phyloP scores from a whole-genome alignment of 2,329 filamentous ascomycete species.

The Beauveria varroae region DNA sequence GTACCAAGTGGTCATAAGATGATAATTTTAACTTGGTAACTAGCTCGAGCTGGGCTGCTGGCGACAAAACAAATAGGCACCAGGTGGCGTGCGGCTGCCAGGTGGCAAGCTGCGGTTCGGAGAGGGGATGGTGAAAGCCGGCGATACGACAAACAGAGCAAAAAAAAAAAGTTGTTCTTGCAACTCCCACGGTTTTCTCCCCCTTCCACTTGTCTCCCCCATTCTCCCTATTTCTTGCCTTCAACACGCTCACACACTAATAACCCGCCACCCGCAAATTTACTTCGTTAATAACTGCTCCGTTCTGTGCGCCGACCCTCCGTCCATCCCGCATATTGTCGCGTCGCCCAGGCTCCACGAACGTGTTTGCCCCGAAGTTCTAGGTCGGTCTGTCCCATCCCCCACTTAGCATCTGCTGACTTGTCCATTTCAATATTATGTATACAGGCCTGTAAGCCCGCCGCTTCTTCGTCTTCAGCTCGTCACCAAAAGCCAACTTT shows the following conservation, averaged over 20 bases:
- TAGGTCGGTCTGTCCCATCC: not conserved
- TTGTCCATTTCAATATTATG: not conserved
- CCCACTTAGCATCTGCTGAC: conserved; percentile 1
- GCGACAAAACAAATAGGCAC: not conserved
- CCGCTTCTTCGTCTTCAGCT: not conserved
- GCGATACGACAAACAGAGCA: not conserved
- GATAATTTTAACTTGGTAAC: not conserved
- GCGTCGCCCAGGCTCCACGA: not conserved
- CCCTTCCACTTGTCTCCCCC: not conserved
- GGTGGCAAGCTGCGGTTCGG: not conserved
- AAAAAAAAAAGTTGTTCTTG: not conserved
- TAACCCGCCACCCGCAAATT: not conserved
- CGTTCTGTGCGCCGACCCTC: not conserved
- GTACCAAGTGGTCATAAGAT: not conserved
- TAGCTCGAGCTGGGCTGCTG: not conserved
- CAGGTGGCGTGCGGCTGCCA: conserved; percentile 1
- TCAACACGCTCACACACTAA: not conserved
- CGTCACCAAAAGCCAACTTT: not conserved
- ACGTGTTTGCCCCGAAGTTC: not conserved
- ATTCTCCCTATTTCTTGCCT: not conserved
- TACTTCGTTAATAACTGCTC: not conserved
- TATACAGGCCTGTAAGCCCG: not conserved
- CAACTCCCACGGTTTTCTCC: not conserved
- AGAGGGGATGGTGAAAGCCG: not conserved
- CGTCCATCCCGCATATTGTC: not conserved